Conservation (phyloP, 805 yeast genomes). For the Candida ipomoeae region DNA sequence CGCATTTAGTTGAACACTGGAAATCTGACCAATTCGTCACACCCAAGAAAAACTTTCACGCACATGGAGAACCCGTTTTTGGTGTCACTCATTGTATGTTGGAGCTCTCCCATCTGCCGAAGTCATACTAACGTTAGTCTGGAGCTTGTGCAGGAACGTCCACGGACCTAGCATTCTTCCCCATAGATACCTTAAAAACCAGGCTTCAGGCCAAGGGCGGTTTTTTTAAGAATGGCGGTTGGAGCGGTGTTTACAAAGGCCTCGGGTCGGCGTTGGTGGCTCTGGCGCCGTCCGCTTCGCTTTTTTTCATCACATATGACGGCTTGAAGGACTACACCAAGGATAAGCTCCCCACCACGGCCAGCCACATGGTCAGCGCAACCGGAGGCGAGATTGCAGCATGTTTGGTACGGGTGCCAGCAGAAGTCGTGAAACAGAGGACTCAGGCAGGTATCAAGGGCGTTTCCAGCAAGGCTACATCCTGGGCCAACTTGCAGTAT, state of each 20-base stretch:
- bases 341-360: slow-evolving; percentile 26
- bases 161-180: slow-evolving; percentile 91
- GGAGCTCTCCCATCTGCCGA: background rate
- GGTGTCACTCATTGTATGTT: slow-evolving; percentile 32
- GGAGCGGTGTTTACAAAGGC: slow-evolving; percentile 86
- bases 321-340: slow-evolving; percentile 50
- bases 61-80: slow-evolving; percentile 30
- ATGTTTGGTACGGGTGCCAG: slow-evolving; percentile 91
- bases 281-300: slow-evolving; percentile 71
- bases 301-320: slow-evolving; percentile 72
- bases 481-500: slow-evolving; percentile 62
- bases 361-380: slow-evolving; percentile 82
- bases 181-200: slow-evolving; percentile 93
- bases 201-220: slow-evolving; percentile 95
- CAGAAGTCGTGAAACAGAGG: slow-evolving; percentile 92
- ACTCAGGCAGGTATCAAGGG: slow-evolving; percentile 58
- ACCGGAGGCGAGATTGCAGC: slow-evolving; percentile 91
- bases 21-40: background rate
- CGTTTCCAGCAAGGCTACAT: slow-evolving; percentile 43
- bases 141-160: slow-evolving; percentile 98
- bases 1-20: background rate
- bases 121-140: slow-evolving; percentile 36
- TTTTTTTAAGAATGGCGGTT: slow-evolving; percentile 88
- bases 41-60: background rate
- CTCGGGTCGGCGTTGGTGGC: slow-evolving; percentile 92